phyloP scores from a whole-genome alignment of 768 basidiomycete species.

The Lactifluus echinatus region DNA sequence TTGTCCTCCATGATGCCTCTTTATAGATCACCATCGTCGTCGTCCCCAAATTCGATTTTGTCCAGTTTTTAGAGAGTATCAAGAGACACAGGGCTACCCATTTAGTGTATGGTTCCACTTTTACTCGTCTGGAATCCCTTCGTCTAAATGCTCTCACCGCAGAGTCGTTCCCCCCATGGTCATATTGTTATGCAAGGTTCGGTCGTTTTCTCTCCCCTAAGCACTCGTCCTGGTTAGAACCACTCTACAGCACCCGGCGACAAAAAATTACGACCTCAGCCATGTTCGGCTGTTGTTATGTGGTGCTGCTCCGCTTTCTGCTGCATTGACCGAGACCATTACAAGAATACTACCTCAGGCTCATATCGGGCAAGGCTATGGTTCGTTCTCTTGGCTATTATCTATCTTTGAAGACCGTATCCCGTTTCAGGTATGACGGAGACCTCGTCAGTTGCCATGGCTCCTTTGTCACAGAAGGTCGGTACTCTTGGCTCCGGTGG shows the following conservation, averaged over 20 bases:
- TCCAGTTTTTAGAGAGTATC: constrained; percentile 28
- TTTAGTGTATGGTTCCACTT: constrained; percentile 24
- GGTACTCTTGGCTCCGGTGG: constrained; percentile 44
- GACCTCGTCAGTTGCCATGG: constrained; percentile 44
- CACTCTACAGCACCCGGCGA: constrained; percentile 23
- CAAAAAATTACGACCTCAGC: constrained; percentile 27
- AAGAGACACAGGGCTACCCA: constrained; percentile 27
- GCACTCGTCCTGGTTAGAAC: not conserved
- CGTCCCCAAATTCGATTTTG: constrained; percentile 28
- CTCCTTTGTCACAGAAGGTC: constrained; percentile 37
- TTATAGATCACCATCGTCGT: constrained; percentile 28
- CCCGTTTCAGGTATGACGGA: constrained; percentile 58
- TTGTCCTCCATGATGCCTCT: not conserved
- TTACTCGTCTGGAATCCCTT: not conserved
- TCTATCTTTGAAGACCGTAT: not conserved
- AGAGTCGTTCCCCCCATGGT: constrained; percentile 27
- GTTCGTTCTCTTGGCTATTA: constrained; percentile 25
- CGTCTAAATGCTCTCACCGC: not conserved
- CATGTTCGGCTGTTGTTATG: constrained; percentile 24
- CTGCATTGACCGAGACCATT: constrained; percentile 32
- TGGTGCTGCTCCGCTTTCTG: constrained; percentile 32
- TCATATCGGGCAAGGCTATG: constrained; percentile 54
- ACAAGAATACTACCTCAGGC: constrained; percentile 44
- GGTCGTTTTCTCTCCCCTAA: not conserved
- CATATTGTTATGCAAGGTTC: constrained; percentile 28